Evolutionary conservation across 352 stramenopile genomes (phyloP).

Genomic region (Halophytophthora polymorphica): DNA sequence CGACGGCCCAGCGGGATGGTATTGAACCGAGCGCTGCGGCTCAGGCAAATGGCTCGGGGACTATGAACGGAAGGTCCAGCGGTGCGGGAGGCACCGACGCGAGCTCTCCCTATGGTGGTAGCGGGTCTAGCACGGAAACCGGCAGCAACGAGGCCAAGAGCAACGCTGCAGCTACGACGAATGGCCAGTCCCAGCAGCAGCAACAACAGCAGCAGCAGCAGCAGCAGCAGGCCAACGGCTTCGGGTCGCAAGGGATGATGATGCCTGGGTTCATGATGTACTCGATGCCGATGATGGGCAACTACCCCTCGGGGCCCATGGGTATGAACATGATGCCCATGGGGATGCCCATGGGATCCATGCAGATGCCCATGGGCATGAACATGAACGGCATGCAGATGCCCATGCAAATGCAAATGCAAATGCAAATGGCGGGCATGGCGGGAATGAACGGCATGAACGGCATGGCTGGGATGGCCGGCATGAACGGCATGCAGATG

Average conservation of each 20-base stretch:
- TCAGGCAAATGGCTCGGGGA: too few relatives aligned
- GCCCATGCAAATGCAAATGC: constrained; percentile 7
- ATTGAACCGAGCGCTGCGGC: too few relatives aligned
- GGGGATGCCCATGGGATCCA: constrained; percentile 20
- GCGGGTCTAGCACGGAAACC: constrained; percentile 1
- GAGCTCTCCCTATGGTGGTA: neutral
- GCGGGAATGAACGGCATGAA: constrained; percentile 24
- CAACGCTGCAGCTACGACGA: neutral
- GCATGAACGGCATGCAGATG: constrained; percentile 32
- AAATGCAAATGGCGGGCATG: constrained; percentile 3
- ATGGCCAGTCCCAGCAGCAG: constrained; percentile 5
- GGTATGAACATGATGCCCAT: constrained; percentile 37
- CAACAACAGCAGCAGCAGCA: constrained; percentile 11
- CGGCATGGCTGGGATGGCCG: neutral
- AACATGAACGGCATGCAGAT: constrained; percentile 15
- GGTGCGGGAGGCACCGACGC: neutral
- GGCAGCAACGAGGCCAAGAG: constrained; percentile 1
- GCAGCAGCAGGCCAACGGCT: constrained; percentile 20
- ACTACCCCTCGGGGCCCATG: constrained; percentile 25
- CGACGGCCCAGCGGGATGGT: neutral
- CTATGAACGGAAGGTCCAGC: too few relatives aligned
- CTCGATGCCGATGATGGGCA: constrained; percentile 73
- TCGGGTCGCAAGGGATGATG: constrained; percentile 55
- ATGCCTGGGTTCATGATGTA: constrained; percentile 87
- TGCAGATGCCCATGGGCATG: constrained; percentile 55